A percentile compares a stretch with the other conserved stretches of the same genome.
Evolutionary conservation across 176 grass and related monocot genomes (phyloP).

Genomic region (Luzula sylvatica): DNA sequence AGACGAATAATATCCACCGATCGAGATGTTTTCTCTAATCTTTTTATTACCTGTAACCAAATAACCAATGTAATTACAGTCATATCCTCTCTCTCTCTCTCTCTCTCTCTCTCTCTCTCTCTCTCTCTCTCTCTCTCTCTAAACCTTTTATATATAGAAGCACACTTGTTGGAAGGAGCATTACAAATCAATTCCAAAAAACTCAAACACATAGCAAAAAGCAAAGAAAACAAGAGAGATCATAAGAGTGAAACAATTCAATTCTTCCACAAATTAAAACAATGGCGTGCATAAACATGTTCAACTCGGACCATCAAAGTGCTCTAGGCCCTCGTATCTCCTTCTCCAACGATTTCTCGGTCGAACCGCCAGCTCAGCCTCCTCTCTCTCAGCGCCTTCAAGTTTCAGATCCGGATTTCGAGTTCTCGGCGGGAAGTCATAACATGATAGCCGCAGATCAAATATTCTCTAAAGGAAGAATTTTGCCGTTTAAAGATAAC

Average conservation of each 20-base stretch:
- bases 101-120: no score
- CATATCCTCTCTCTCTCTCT: not conserved
- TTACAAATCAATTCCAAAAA: not conserved
- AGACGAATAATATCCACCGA: conserved; percentile 15
- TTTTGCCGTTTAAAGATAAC: conserved; percentile 67
- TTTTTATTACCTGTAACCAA: conserved; percentile 15
- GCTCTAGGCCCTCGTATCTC: conserved; percentile 74
- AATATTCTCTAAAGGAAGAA: conserved; percentile 95
- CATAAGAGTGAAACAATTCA: conserved; percentile 14
- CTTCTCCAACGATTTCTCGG: conserved; percentile 92
- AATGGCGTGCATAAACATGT: conserved; percentile 98
- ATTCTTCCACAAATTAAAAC: not conserved
- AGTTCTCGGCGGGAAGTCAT: conserved; percentile 78
- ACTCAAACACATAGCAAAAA: not conserved
- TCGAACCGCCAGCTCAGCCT: conserved; percentile 48
- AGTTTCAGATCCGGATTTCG: conserved; percentile 72
- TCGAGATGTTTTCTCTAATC: conserved; percentile 17
- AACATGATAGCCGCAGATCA: conserved; percentile 94
- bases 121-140: no score
- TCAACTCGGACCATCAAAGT: conserved; percentile 43
- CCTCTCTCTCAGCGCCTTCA: conserved; percentile 33
- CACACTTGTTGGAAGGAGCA: conserved; percentile 27
- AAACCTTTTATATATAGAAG: conserved; percentile 30
- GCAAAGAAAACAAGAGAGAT: conserved; percentile 12
- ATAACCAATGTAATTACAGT: conserved; percentile 24